Evolutionary conservation across 345 rosid genomes (phyloP).

Genomic region (Populus simonii): DNA sequence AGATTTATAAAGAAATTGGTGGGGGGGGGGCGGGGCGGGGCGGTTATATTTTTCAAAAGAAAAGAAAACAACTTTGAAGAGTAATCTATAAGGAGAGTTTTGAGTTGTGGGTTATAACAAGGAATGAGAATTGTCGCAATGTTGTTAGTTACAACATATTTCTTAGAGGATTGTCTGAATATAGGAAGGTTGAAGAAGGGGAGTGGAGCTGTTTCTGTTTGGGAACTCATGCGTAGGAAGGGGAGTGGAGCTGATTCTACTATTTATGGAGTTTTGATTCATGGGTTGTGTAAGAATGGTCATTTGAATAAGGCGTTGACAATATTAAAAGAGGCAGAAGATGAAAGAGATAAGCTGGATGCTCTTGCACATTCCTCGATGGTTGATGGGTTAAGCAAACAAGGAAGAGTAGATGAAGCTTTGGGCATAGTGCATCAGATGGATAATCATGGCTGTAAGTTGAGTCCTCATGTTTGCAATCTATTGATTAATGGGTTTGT

Average conservation of each 20-base stretch:
- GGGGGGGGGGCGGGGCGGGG: too few relatives aligned
- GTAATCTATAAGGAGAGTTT: slow-evolving; percentile 41
- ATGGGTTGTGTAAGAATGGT: slow-evolving; percentile 80
- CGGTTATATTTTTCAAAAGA: too few relatives aligned
- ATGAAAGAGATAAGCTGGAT: slow-evolving; percentile 47
- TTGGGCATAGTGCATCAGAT: slow-evolving; percentile 42
- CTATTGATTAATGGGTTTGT: slow-evolving; percentile 65
- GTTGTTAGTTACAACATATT: slow-evolving; percentile 69
- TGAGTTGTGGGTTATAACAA: slow-evolving; percentile 78
- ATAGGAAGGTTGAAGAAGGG: slow-evolving; percentile 53
- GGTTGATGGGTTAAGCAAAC: slow-evolving; percentile 72
- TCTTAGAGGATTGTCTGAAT: slow-evolving; percentile 62
- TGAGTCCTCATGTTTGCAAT: slow-evolving; percentile 57
- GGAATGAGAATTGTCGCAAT: slow-evolving; percentile 50
- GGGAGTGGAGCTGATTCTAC: slow-evolving; percentile 51
- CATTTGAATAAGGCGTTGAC: slow-evolving; percentile 63
- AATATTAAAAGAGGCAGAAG: slow-evolving; percentile 53
- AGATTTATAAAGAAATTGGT: slow-evolving; percentile 49
- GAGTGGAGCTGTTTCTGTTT: slow-evolving; percentile 42
- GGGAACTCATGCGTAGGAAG: slow-evolving; percentile 56
- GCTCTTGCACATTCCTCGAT: slow-evolving; percentile 63
- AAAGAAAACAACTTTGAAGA: too few relatives aligned
- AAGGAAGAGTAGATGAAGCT: slow-evolving; percentile 67
- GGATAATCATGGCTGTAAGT: slow-evolving; percentile 43
- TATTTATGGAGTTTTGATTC: slow-evolving; percentile 62